Evolutionary conservation across 2,329 filamentous ascomycete species (phyloP), one percentile per base, ranked within the genome.

Genomic region (Fusarium metavorans): DNA sequence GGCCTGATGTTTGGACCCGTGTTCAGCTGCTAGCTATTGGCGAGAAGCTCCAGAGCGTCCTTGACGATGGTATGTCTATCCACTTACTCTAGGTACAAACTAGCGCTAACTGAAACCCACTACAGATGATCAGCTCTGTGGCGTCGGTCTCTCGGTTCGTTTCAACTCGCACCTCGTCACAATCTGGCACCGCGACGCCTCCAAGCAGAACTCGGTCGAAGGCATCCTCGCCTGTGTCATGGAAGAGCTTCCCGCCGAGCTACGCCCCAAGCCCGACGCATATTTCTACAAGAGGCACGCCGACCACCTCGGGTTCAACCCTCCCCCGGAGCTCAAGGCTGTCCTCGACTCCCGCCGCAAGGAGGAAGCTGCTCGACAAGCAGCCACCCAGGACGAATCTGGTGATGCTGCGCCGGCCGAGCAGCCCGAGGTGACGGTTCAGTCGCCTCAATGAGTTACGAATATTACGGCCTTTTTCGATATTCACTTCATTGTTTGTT

Each of bases 281-380:
- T 95, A 94, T 85, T 92, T 92, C 83, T 98, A 98, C 86, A 97
- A 97, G 87, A 94, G 92, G 83, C 96, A 98, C 85, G 90, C 92
- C 50, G 95, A 97, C 82, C 95, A 98, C 83, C 91, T 92, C 66
- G 94, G 94, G 16, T 98, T 95, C 86, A 91, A 92, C 79, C 89
- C 87, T 1, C 89, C 90, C 18, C 87, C 89, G 5, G 89, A 88
- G 83, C 84, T 90, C 65, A 87, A 89, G 81, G 87, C 86, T 54
- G 88, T 90, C 39, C 79, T 90, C 7, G 88, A 90, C 79, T 90
- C 89, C 23, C 88, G 88, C 78, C 86, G 87, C 79, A 84, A 83
- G 32, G 83, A 85, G n/a, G 84, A 87, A 54, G 86, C 82, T 6
- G 35, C 74, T 70, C 73, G 76, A 66, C 66, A 70, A 16, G 78